Conservation (phyloP, 352 stramenopile genomes). For the Pythium oligandrum region DNA sequence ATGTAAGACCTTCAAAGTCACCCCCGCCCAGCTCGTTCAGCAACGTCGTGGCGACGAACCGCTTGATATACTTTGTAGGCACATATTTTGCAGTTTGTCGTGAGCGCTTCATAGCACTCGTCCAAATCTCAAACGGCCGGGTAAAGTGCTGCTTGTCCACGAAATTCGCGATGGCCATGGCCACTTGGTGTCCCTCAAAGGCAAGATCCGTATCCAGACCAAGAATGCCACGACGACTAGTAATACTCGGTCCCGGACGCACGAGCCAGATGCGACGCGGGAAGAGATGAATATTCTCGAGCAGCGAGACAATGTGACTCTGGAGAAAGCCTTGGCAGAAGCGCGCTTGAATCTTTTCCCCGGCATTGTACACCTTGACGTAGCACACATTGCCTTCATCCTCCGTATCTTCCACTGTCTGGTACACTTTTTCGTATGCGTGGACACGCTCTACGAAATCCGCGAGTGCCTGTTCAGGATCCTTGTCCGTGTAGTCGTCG, state of each 20-base stretch:
- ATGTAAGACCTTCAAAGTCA: slow-evolving; percentile 88
- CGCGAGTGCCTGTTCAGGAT: slow-evolving; percentile 77
- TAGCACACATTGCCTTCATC: slow-evolving; percentile 82
- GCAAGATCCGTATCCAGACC: slow-evolving; percentile 82
- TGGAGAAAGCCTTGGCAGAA: slow-evolving; percentile 85
- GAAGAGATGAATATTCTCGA: slow-evolving; percentile 91
- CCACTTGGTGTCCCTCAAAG: slow-evolving; percentile 73
- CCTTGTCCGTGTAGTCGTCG: slow-evolving; percentile 88
- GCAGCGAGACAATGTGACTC: slow-evolving; percentile 82
- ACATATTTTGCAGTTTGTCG: slow-evolving; percentile 72
- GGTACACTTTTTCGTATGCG: slow-evolving; percentile 93
- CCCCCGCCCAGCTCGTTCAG: slow-evolving; percentile 90
- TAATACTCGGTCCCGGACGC: slow-evolving; percentile 77
- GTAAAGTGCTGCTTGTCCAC: slow-evolving; percentile 75
- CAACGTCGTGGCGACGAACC: slow-evolving; percentile 82
- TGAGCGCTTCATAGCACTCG: slow-evolving; percentile 77
- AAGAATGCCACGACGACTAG: slow-evolving; percentile 69
- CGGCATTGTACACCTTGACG: slow-evolving; percentile 91
- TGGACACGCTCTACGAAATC: slow-evolving; percentile 86
- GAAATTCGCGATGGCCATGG: slow-evolving; percentile 79
- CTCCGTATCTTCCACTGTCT: slow-evolving; percentile 87
- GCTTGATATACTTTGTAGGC: slow-evolving; percentile 57
- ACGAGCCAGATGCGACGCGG: slow-evolving; percentile 90
- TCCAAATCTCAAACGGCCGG: slow-evolving; percentile 72
- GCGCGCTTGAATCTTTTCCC: slow-evolving; percentile 88